phyloP scores from a whole-genome alignment of 225 moss, liverwort and hornwort genomes.

The Pseudoscleropodium purum region DNA sequence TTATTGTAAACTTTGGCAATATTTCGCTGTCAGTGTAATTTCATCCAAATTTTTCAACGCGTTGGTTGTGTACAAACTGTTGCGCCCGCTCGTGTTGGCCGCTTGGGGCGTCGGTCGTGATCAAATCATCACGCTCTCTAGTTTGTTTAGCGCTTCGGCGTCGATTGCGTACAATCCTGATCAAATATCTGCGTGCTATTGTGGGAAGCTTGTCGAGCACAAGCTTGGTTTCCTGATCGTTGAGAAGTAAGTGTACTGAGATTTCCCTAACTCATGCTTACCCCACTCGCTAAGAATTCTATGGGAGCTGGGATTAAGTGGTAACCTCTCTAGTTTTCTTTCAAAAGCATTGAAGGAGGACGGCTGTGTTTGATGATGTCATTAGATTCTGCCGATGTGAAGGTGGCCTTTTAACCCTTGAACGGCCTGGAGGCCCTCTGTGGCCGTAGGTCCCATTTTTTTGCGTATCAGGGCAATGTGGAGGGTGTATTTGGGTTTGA shows the following conservation, averaged over 20 bases:
- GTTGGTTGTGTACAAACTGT: background rate
- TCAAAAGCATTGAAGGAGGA: background rate
- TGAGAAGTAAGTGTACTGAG: too few relatives aligned
- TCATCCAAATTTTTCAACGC: background rate
- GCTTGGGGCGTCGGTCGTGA: background rate
- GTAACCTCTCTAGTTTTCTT: background rate
- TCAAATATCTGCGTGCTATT: background rate
- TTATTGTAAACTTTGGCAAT: slow-evolving; percentile 12
- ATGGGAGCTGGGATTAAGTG: too few relatives aligned
- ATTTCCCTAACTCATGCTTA: background rate
- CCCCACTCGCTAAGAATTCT: background rate
- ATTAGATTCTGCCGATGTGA: background rate
- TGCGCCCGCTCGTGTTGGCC: background rate
- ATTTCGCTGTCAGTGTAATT: slow-evolving; percentile 29
- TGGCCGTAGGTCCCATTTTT: too few relatives aligned
- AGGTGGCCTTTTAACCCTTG: background rate
- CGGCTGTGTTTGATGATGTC: too few relatives aligned
- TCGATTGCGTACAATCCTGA: background rate
- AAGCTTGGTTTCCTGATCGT: background rate
- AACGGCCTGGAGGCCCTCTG: too few relatives aligned
- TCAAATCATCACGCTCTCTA: background rate
- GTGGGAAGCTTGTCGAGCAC: background rate
- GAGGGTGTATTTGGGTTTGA: too few relatives aligned
- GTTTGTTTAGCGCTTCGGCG: background rate
- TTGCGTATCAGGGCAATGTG: too few relatives aligned